phyloP scores from a whole-genome alignment of 345 rosid genomes.

The Conringia planisiliqua region DNA sequence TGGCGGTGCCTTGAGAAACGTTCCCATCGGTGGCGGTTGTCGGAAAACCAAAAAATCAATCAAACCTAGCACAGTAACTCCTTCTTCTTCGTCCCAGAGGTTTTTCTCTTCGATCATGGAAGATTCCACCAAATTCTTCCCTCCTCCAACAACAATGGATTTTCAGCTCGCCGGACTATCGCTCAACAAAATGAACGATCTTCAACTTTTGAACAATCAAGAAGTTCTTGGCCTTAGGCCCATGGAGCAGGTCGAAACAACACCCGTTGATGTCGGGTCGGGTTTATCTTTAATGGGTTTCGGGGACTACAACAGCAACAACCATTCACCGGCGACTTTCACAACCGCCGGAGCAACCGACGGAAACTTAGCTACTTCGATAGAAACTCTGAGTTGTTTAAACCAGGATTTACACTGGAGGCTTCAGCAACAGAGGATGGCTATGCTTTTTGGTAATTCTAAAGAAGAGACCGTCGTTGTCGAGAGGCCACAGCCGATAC shows the following conservation, averaged over 20 bases:
- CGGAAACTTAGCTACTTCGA: slow-evolving; percentile 70
- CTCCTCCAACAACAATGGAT: slow-evolving; percentile 58
- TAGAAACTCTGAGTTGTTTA: slow-evolving; percentile 83
- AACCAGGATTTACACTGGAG: slow-evolving; percentile 99
- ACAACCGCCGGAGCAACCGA: slow-evolving; percentile 42
- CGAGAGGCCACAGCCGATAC: slow-evolving; percentile 38
- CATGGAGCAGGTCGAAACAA: slow-evolving; percentile 24
- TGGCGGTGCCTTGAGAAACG: slow-evolving; percentile 83
- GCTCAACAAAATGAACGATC: slow-evolving; percentile 46
- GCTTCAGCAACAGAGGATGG: slow-evolving; percentile 89
- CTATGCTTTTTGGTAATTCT: slow-evolving; percentile 51
- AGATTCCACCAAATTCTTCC: slow-evolving; percentile 63
- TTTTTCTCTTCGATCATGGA: slow-evolving; percentile 52
- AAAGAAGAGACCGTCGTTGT: slow-evolving; percentile 37
- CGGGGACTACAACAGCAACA: slow-evolving; percentile 28
- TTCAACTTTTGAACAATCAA: slow-evolving; percentile 38
- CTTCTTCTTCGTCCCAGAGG: slow-evolving; percentile 40
- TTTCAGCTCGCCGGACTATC: slow-evolving; percentile 70
- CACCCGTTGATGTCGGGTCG: slow-evolving; percentile 37
- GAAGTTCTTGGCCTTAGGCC: slow-evolving; percentile 40
- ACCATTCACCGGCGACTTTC: slow-evolving; percentile 30
- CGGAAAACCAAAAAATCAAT: slow-evolving; percentile 72
- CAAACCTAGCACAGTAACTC: slow-evolving; percentile 36
- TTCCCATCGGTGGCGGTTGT: slow-evolving; percentile 85
- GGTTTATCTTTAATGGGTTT: slow-evolving; percentile 52